phyloP scores from a whole-genome alignment of 169 alveolate species.

The Plasmodium vinckei region DNA sequence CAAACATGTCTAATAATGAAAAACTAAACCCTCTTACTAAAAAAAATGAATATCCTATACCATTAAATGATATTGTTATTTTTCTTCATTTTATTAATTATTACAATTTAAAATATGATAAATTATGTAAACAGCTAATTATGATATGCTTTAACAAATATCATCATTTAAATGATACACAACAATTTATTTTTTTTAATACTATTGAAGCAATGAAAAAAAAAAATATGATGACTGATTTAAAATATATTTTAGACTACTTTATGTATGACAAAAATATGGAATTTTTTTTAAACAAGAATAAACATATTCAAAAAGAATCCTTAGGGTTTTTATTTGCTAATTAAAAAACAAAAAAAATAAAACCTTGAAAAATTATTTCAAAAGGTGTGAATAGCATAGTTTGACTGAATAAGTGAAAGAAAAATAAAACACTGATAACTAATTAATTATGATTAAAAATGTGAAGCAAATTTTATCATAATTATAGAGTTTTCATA shows the following conservation, averaged over 20 bases:
- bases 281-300: slow-evolving; percentile 25
- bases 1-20: not conserved
- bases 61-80: slow-evolving; percentile 29
- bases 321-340: slow-evolving; percentile 46
- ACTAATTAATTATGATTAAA: too few relatives aligned
- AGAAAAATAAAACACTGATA: too few relatives aligned
- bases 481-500: too few relatives aligned
- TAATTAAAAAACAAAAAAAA: slow-evolving; percentile 1
- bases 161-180: slow-evolving; percentile 30
- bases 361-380: too few relatives aligned
- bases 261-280: slow-evolving; percentile 55
- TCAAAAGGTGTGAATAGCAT: too few relatives aligned
- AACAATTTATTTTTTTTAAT: slow-evolving; percentile 56
- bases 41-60: slow-evolving; percentile 6
- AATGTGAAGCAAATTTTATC: too few relatives aligned
- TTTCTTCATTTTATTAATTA: slow-evolving; percentile 43
- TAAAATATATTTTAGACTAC: slow-evolving; percentile 15
- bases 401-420: too few relatives aligned
- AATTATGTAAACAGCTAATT: slow-evolving; percentile 12
- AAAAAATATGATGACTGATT: not conserved
- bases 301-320: slow-evolving; percentile 43
- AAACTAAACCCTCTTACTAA: not conserved
- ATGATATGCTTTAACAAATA: slow-evolving; percentile 30
- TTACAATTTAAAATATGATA: slow-evolving; percentile 24
- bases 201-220: slow-evolving; percentile 37